Percentiles rank a stretch among this genome's conserved stretches.
phyloP scores from a whole-genome alignment of 2,329 filamentous ascomycete genomes.

The Alternaria longipes region DNA sequence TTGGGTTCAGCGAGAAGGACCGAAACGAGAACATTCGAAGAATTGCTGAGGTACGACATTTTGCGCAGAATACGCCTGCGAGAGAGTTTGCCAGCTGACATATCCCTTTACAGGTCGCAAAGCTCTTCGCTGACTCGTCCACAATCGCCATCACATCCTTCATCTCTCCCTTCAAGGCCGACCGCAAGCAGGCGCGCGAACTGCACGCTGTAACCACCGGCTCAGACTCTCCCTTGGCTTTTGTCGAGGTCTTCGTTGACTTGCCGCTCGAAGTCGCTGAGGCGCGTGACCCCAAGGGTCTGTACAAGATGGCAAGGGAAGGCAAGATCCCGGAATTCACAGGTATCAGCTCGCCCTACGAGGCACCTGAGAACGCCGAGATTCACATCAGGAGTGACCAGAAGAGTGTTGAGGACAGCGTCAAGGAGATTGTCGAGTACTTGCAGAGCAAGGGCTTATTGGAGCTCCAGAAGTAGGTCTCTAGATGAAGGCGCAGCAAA shows the following conservation, averaged over 20 bases:
- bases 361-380: conserved; percentile 85
- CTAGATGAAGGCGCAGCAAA: background rate
- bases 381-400: conserved; percentile 86
- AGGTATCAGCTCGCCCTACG: conserved; percentile 93
- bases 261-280: conserved; percentile 91
- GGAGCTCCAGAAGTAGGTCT: conserved; percentile 30
- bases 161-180: conserved; percentile 92
- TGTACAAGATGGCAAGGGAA: conserved; percentile 95
- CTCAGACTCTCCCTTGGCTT: conserved; percentile 74
- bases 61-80: background rate
- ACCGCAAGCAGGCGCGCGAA: conserved; percentile 81
- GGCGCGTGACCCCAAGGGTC: conserved; percentile 93
- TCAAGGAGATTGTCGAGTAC: conserved; percentile 83
- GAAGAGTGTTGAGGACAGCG: conserved; percentile 86
- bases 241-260: conserved; percentile 94
- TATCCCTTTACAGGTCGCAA: conserved; percentile 71
- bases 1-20: conserved; percentile 92
- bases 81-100: background rate
- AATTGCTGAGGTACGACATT: conserved; percentile 74
- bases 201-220: conserved; percentile 72
- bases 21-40: conserved; percentile 97
- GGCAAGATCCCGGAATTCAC: conserved; percentile 98
- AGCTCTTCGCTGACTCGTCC: conserved; percentile 91
- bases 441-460: conserved; percentile 74
- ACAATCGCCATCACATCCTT: conserved; percentile 93